Evolutionary conservation across 73 alveolate species (phyloP).

Genomic region (Uronychia binucleata): DNA sequence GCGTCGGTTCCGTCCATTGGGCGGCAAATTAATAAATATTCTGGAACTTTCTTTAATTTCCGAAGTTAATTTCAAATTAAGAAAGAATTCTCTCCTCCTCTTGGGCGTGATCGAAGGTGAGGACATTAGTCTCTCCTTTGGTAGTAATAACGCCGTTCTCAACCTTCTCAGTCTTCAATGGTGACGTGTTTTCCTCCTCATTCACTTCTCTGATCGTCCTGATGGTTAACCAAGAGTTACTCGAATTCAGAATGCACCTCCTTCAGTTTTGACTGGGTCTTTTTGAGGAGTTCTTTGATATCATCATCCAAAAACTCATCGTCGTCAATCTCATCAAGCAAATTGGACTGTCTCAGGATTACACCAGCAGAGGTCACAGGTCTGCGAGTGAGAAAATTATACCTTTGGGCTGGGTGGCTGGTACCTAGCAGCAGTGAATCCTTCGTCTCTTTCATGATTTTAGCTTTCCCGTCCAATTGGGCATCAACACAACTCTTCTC

Average conservation of each 20-base stretch:
- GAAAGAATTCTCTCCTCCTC: background rate
- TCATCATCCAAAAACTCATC: background rate
- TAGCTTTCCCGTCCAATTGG: background rate
- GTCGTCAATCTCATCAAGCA: background rate
- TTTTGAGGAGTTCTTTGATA: background rate
- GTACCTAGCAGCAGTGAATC: background rate
- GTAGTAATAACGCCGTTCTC: background rate
- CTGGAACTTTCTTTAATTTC: background rate
- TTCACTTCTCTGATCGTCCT: background rate
- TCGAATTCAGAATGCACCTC: background rate
- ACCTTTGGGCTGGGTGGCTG: background rate
- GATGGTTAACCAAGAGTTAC: background rate
- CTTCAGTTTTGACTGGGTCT: background rate
- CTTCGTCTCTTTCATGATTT: background rate
- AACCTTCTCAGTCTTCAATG: background rate
- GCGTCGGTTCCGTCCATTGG: constrained; percentile 95
- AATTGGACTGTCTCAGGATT: background rate
- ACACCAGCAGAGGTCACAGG: background rate
- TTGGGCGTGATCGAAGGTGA: background rate
- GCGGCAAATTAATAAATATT: background rate
- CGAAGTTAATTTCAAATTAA: background rate
- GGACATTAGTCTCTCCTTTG: background rate
- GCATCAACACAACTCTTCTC: background rate
- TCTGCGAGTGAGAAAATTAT: background rate
- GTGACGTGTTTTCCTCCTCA: background rate